A percentile compares a stretch with the other conserved stretches of the same genome.
These are phyloP conservation scores for Lentinula edodes DNA, from an alignment of 768 basidiomycete species.

Conservation along the genomic window DNA sequence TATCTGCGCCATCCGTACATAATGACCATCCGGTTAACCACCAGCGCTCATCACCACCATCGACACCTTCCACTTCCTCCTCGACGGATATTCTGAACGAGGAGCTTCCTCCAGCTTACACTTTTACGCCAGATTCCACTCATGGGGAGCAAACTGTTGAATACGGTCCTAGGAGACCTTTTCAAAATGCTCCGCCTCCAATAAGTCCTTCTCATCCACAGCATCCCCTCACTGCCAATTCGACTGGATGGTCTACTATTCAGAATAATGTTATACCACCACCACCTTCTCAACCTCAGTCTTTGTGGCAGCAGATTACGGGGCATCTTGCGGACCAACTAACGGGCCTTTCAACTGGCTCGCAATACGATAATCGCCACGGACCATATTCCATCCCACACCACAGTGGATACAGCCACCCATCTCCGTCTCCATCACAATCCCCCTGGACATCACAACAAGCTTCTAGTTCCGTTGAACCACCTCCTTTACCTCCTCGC, in stretches of 20 bases:
- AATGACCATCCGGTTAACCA: neutral
- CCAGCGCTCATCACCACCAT: neutral
- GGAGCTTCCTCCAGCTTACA: constrained; percentile 60
- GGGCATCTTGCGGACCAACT: constrained; percentile 10
- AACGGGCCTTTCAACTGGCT: constrained; percentile 13
- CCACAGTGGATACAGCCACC: constrained; percentile 18
- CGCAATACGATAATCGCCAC: neutral
- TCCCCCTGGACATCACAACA: constrained; percentile 1
- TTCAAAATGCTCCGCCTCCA: constrained; percentile 30
- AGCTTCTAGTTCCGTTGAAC: neutral
- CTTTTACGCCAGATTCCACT: constrained; percentile 42
- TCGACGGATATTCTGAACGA: neutral
- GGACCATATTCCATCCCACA: neutral
- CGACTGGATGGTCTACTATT: constrained; percentile 1
- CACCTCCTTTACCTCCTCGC: constrained; percentile 15
- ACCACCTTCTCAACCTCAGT: constrained; percentile 8
- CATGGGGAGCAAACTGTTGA: constrained; percentile 62
- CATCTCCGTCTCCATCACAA: constrained; percentile 11
- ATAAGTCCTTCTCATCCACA: constrained; percentile 18
- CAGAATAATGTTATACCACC: neutral
- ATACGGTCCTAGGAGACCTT: constrained; percentile 57
- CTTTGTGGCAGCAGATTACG: constrained; percentile 13
- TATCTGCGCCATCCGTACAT: neutral
- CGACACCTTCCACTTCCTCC: neutral
- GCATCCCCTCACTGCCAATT: constrained; percentile 4